Base-by-base conservation (phyloP, 2,329 filamentous ascomycete genomes). In the Colletotrichum tofieldiae region DNA sequence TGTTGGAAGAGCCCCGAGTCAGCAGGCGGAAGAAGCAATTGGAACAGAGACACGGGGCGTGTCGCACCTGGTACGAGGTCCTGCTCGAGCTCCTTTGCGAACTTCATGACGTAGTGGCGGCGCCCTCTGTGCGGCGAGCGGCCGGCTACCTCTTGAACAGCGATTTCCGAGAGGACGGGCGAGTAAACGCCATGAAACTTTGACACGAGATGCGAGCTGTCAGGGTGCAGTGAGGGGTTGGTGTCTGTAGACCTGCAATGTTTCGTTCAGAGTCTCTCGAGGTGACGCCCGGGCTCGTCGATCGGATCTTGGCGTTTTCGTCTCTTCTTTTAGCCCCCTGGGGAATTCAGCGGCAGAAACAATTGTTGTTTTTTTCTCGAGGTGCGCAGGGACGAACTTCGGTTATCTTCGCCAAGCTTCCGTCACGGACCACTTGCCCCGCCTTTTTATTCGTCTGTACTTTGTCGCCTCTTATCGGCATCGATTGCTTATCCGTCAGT, bases 21-120 rank as follows among this genome's bases (percentile, higher is more conserved):
- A 59, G 58, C 61, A 12, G 16, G 52, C 5, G 23, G 47, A 58
- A 59, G 23, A 37, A 32, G 41, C 58, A n/a, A 26, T 63, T 51
- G 51, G 62, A 47, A n/a, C 20, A 35, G 52, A 58, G 23, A 67
- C 54, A 66, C 20, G 49, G 12, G 45, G 59, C 35, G 11, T 62
- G 32, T 52, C 83, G 80, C 81, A 91, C 90, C 95, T 79, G 95
- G 95, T 75, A 98, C 94, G 65, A 95, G 89, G 78, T 97, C 93
- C 79, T 93, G 90, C 80, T 98, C 94, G 74, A 98, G 88, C 84
- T 97, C 94, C 80, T 93, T 93, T 68, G 88, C 90, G 77, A 92
- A 92, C 82, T 91, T 92, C 89, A 91, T 91, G 83, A 80, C 82
- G 81, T 80, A 75, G 52, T 26, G 49, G 61, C 23, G 61, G 47